Evolutionary conservation across 805 yeast species (phyloP), one percentile per base, ranked within the genome.

Genomic region (Monosporozyma unispora): DNA sequence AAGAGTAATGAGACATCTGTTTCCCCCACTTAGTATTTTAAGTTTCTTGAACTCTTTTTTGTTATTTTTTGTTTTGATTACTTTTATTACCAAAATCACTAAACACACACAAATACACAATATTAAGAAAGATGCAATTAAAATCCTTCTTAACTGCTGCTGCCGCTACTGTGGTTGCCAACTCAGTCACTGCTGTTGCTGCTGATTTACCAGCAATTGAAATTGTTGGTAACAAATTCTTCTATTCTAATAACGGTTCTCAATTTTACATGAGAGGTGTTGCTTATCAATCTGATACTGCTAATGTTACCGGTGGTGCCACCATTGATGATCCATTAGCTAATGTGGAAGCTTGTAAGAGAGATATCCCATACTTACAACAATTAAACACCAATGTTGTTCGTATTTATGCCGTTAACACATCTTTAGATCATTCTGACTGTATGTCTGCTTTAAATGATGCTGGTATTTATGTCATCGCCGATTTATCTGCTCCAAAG

Each of bases 401-500:
- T 56, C 77, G 91, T 72, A 89, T 85, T 33, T 85, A 85, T 62
- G 88, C 91, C 42, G 69, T 85, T 48, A 79, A 85, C 70, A 70
- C 75, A n/a, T 61, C 77, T 39, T 59, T 70, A 53, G 86, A 84
- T 65, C 93, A 85, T 68, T 66, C 77, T 47, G 75, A 74, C 46
- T 85, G 93, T 76, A 81, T 85, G 88, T 46, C 69, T 29, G 67
- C 78, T 57, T 71, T 85, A 57, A 72, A 74, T 53, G 86, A 81
- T 48, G 89, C 89, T 42, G 90, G 88, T 57, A 85, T 85, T 62
- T 85, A 85, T 58, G 82, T 85, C 47, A 77, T 85, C 72, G 89
- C 90, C 42, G 95, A 85, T 70, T 73, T 85, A 61, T 76, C 89
- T 23, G 78, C 82, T 65, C 91, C 91, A 56, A 72, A 68, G 48